Base-by-base conservation (phyloP, 345 rosid species). In the Dipteronia dyeriana region DNA sequence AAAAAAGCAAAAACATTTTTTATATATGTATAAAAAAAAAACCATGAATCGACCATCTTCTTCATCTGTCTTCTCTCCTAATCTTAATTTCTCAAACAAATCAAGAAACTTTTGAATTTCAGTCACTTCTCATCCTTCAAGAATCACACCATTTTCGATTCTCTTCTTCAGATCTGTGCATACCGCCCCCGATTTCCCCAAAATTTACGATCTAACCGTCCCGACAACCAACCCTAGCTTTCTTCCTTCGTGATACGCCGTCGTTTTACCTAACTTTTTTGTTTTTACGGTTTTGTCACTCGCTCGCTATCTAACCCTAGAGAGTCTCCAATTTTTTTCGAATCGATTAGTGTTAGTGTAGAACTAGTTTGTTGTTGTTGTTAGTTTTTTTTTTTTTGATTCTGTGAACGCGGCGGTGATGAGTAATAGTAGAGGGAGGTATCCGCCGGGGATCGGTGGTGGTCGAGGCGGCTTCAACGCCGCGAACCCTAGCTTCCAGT, bases 341-440 rank as follows among this genome's bases (percentile, higher is more conserved):
- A 34, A 63, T 38, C 74, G 75, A 57, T 68, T 79, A 76, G 84
- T 57, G n/a, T 73, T 45, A 45, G 63, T 66, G 22, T 85, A 62
- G 13, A 64, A 34, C 69, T 67, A 20, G 66, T 39, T 71, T 65
- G 56, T 59, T 60, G 39, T 74, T 66, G 65, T 67, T 60, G 86
- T 85, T 79, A 82, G 87, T 86, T 75, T 73, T 79, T 83, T 8
- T 74, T 49, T 68, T 7, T 11, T 22, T 31, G 6, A n/a, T n/a
- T n/a, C 80, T 77, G 82, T 53, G 71, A 74, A 82, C 22, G 81
- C 77, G 49, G 51, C 68, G 77, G 86, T 63, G 88, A 93, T 90
- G 96, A 90, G 90, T 81, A 90, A 90, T 81, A 90, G 80, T 84
- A 90, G 98, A 90, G 94, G 89, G 74, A 87, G 96, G 72, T 91